Base-by-base conservation (phyloP, 2,329 filamentous ascomycete species). In the Trichoderma endophyticum region DNA sequence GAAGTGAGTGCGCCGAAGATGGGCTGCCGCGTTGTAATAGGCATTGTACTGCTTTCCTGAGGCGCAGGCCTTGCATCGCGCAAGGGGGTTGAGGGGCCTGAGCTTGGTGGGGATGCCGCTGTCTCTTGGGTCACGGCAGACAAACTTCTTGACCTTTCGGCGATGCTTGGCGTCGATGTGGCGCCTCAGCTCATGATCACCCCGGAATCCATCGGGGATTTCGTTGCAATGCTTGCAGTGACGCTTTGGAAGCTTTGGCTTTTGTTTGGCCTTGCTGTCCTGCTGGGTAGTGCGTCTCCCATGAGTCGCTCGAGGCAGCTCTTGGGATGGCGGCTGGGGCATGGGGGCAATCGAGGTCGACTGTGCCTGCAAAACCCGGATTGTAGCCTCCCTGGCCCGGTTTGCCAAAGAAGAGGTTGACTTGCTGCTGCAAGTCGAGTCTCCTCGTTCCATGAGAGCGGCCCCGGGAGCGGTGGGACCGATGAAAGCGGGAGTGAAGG, bases 1-100 rank as follows among this genome's bases (percentile, higher is more conserved):
- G 85, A 98, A 98, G 80, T 98, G 95, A 0, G 92, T 92, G 64
- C 95, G 90, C 56, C 95, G 89, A 9, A 98, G 87, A 79, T 98
- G 95, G 0, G 94, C 95, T 0, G 94, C 94, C 0, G 95, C 95
- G 77, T 98, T 98, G 83, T 98, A 98, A 83, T 98, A 96, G 18
- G 93, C 93, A 4, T 92, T 92, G 77, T 98, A 98, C 72, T 89
- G 87, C 84, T 97, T 98, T 70, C 87, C 83, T 59, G 87, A 87
- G 63, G 86, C 87, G 81, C 95, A 98, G 62, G 92, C 89, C 81
- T 97, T 97, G 88, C 95, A 98, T 75, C 92, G 92, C 65, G 86
- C 84, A 39, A 98, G 87, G 54, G 94, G 91, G 67, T 82, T 87
- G 82, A 87, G 86, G 81, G 83, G 89, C 79, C 76, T 85, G 76